A percentile compares a stretch with the other conserved stretches of the same genome.
phyloP scores from a whole-genome alignment of 2,329 filamentous ascomycete genomes.

The Lasiodiplodia sp. region DNA sequence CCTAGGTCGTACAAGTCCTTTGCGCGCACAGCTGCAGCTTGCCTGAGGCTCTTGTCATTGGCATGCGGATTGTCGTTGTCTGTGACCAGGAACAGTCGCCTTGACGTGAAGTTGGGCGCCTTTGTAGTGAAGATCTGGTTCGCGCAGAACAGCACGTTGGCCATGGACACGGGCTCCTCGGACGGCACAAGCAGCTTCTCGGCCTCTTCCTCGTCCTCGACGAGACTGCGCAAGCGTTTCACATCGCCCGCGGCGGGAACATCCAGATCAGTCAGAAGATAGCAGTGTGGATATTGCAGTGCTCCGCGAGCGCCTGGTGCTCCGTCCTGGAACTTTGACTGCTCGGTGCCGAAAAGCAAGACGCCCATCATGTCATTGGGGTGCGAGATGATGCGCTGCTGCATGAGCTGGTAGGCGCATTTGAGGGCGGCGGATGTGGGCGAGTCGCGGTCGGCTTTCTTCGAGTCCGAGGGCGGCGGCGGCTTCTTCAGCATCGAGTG shows the following conservation, averaged over 20 bases:
- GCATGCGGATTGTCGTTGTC: slow-evolving; percentile 88
- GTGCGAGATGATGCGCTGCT: slow-evolving; percentile 96
- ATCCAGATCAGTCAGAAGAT: slow-evolving; percentile 86
- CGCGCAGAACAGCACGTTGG: slow-evolving; percentile 90
- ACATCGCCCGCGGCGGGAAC: slow-evolving; percentile 88
- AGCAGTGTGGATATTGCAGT: slow-evolving; percentile 86
- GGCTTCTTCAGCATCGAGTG: slow-evolving; percentile 80
- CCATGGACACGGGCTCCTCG: slow-evolving; percentile 76
- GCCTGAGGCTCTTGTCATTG: slow-evolving; percentile 73
- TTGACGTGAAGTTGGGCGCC: slow-evolving; percentile 90
- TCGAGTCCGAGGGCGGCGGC: slow-evolving; percentile 64
- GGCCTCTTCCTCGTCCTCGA: slow-evolving; percentile 78
- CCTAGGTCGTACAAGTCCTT: slow-evolving; percentile 96
- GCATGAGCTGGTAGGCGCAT: slow-evolving; percentile 94
- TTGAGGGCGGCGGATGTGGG: slow-evolving; percentile 85
- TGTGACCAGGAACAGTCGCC: slow-evolving; percentile 93
- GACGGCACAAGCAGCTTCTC: slow-evolving; percentile 74
- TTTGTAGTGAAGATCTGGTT: slow-evolving; percentile 97
- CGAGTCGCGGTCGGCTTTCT: slow-evolving; percentile 80
- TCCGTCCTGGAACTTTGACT: slow-evolving; percentile 78
- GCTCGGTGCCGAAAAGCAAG: slow-evolving; percentile 86
- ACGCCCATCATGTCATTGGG: slow-evolving; percentile 98
- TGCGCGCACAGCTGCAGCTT: slow-evolving; percentile 82
- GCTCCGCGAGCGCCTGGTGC: slow-evolving; percentile 64
- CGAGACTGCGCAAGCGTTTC: slow-evolving; percentile 75